Percentiles rank a stretch among this genome's conserved stretches.
phyloP scores from a whole-genome alignment of 2,329 filamentous ascomycete genomes.

The Fusarium sp. region DNA sequence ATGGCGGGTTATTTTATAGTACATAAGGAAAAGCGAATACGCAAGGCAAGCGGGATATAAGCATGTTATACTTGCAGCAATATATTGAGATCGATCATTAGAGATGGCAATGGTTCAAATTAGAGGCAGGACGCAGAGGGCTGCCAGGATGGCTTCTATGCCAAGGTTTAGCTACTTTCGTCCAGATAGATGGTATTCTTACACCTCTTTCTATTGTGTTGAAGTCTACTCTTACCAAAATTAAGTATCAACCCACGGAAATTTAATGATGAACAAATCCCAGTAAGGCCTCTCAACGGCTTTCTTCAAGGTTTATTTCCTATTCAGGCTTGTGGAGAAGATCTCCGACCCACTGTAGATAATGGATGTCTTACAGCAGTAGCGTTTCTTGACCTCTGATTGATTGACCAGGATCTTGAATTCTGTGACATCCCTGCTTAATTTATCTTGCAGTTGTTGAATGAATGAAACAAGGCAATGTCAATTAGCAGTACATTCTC shows the following conservation, averaged over 20 bases:
- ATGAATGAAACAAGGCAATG: not conserved
- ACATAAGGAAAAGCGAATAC: not conserved
- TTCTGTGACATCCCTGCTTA: not conserved
- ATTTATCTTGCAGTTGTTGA: not conserved
- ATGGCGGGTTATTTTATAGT: not conserved
- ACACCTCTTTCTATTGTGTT: not conserved
- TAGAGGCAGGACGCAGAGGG: not conserved
- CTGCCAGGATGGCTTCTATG: not conserved
- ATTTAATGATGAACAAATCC: not conserved
- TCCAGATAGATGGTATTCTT: not conserved
- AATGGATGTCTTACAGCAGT: not conserved
- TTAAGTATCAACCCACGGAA: too few relatives aligned
- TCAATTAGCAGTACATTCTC: not conserved
- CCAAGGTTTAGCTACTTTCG: not conserved
- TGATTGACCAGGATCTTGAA: not conserved
- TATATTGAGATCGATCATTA: not conserved
- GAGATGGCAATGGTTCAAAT: not conserved
- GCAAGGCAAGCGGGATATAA: not conserved
- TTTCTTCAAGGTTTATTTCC: not conserved
- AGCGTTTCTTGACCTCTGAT: not conserved
- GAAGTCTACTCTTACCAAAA: not conserved
- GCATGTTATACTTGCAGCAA: not conserved
- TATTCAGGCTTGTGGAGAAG: not conserved
- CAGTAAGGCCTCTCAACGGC: not conserved
- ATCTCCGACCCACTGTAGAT: not conserved